Base-by-base conservation (phyloP, 2,329 filamentous ascomycete genomes). In the Elsinoe arachidis region DNA sequence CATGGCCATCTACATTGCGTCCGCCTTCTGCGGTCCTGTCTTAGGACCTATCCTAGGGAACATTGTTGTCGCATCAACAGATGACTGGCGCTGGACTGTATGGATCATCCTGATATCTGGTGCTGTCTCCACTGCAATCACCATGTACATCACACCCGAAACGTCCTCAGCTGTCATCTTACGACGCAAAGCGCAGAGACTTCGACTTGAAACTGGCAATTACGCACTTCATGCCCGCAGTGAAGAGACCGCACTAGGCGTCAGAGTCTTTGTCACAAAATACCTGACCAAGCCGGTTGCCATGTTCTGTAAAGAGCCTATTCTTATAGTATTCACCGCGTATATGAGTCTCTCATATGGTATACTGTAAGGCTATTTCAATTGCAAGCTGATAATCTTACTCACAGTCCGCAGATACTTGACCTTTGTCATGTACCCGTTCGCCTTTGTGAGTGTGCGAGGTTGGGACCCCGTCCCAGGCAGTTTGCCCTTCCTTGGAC, bases 11-110 rank as follows among this genome's bases (percentile, higher is more conserved):
- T 71, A 77, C 1, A 77, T 77, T 15, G 58, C 46, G 2, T 60
- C 72, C 0, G 69, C 78, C 19, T 76, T 74, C 0, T 69, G 77
- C 1, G 78, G 79, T 1, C 78, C 78, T 0, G 72, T 74, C 2
- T 67, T 74, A 2, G 78, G 74, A 0, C 75, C 78, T 2, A 73
- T 81, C 56, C 68, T 77, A 7, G 78, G 78, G 7, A 76, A 73
- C 0, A 80, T 79, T 57, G 72, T 80, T 34, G 74, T 74, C 0
- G 2, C 9, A 14, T 47, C 17, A n/a, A 62, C 53, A 37, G 69
- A 76, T 39, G 77, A 78, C 14, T 82, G 80, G 80, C 70, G 79
- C 15, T 82, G 80, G 78, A 82, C 78, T 0, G 74, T 74, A 9
- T 83, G 79, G 71, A 72, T 82, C 21, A 80, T 78, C 0, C 63